These are phyloP conservation scores for Chaetomium tenue DNA, from an alignment of 495 filamentous ascomycete genomes.

Conservation along the genomic window DNA sequence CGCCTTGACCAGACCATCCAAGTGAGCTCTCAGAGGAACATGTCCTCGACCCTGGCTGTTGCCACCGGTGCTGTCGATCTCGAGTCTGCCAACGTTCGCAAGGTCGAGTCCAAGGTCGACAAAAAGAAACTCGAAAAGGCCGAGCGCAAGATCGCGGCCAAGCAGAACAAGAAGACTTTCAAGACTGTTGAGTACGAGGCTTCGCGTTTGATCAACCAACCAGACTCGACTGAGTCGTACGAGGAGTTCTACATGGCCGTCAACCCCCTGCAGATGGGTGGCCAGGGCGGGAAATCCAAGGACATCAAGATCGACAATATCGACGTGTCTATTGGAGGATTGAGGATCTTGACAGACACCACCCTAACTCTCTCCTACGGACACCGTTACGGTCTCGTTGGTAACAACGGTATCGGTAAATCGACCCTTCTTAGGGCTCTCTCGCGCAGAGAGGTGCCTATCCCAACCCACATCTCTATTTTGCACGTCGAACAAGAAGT, in stretches of 20 bases:
- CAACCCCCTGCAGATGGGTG: slow-evolving; percentile 88
- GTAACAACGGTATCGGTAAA: slow-evolving; percentile 99
- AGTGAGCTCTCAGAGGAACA: slow-evolving; percentile 88
- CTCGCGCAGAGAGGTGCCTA: slow-evolving; percentile 87
- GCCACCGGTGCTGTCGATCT: slow-evolving; percentile 82
- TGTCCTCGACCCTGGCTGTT: slow-evolving; percentile 90
- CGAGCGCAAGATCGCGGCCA: slow-evolving; percentile 94
- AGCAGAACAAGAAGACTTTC: slow-evolving; percentile 97
- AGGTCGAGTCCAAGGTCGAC: slow-evolving; percentile 96
- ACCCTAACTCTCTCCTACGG: slow-evolving; percentile 88
- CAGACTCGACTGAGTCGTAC: slow-evolving; percentile 85
- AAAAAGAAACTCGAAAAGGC: slow-evolving; percentile 99
- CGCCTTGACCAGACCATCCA: slow-evolving; percentile 94
- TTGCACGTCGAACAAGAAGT: slow-evolving; percentile 98
- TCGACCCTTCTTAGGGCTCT: slow-evolving; percentile 88
- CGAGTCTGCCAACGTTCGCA: slow-evolving; percentile 84
- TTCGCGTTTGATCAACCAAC: slow-evolving; percentile 80
- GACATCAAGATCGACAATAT: slow-evolving; percentile 97
- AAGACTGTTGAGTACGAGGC: slow-evolving; percentile 98
- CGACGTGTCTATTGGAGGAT: slow-evolving; percentile 87
- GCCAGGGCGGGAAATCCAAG: slow-evolving; percentile 80
- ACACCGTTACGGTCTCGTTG: slow-evolving; percentile 92
- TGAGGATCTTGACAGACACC: slow-evolving; percentile 86
- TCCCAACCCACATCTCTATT: slow-evolving; percentile 97
- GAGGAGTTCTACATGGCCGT: slow-evolving; percentile 99